Evolutionary conservation across 2,329 filamentous ascomycete genomes (phyloP), one percentile per base, ranked within the genome.

Genomic region (Trichoderma harzianum): DNA sequence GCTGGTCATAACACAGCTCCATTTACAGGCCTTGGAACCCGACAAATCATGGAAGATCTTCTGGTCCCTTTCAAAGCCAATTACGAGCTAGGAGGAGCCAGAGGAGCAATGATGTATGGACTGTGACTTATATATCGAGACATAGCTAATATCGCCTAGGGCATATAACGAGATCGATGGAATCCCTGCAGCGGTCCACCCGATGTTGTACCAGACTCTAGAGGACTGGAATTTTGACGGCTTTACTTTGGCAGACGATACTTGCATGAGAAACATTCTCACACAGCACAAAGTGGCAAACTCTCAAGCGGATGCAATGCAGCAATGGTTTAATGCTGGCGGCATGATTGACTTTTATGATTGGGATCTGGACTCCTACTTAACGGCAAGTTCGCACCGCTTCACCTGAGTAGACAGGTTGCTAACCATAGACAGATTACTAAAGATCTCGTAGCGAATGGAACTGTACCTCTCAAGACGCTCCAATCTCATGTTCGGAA

Each of bases 331-430:
- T 26, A 72, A 72, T 32, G 70, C 70, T 16, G 70, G 70, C 11
- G 70, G 70, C 2, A 69, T 70, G 60, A 72, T 72, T 21, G 70
- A 72, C 58, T 72, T 64, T 47, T 72, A 72, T 14, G 70, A 72
- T 26, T 72, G 53, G 18, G 58, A 63, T 11, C n/a, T 72, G 18
- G 66, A 72, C 7, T 70, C 66, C 8, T 64, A 72, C 6, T 8
- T 72, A 3, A 70, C 30, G 5, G 70, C 55, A 64, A 53, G 65
- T 24, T 6, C n/a, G 1, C 2, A 26, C 7, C 3, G 32, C 2
- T 1, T 11, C 26, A 4, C 28, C 1, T 43, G 7, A 10, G 8
- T 28, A 21, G 55, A 6, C 1, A 7, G 16, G 16, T 53, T 43
- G 7, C 24, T 62, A 36, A 53, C 39, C 7, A 24, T 2, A 7